These are phyloP conservation scores for Candida tropicalis DNA, from an alignment of 1,139 yeast species.

Conservation along the genomic window DNA sequence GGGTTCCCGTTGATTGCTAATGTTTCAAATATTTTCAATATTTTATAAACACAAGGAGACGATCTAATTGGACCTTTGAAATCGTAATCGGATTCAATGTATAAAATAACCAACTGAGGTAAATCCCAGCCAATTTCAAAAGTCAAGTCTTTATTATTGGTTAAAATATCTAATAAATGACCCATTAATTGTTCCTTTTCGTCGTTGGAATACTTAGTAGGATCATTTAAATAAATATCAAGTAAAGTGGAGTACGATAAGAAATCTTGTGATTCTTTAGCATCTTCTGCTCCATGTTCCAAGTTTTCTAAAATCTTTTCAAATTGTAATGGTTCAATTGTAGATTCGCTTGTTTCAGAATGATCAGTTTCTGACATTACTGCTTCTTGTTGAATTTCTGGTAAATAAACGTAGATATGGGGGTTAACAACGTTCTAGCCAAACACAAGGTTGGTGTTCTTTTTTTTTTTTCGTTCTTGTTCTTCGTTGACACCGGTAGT, in stretches of 20 bases:
- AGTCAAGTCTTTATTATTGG: conserved; percentile 48
- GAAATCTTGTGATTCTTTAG: conserved; percentile 54
- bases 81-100: conserved; percentile 34
- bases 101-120: conserved; percentile 61
- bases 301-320: conserved; percentile 32
- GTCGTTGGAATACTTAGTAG: conserved; percentile 43
- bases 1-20: conserved; percentile 72
- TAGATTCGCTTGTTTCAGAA: conserved; percentile 25
- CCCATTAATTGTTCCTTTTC: conserved; percentile 52
- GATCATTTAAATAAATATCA: conserved; percentile 60
- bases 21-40: conserved; percentile 56
- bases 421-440: too few species aligned
- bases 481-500: too few species aligned
- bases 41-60: conserved; percentile 37
- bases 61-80: conserved; percentile 25
- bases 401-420: not conserved
- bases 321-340: conserved; percentile 24
- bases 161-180: conserved; percentile 36
- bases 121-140: conserved; percentile 87
- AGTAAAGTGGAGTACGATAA: conserved; percentile 72
- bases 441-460: not conserved
- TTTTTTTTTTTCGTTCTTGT: not conserved
- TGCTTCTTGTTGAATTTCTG: not conserved
- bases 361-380: conserved; percentile 26
- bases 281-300: conserved; percentile 39